phyloP scores from a whole-genome alignment of 2,329 filamentous ascomycete species.

The Hirsutella thompsonii region DNA sequence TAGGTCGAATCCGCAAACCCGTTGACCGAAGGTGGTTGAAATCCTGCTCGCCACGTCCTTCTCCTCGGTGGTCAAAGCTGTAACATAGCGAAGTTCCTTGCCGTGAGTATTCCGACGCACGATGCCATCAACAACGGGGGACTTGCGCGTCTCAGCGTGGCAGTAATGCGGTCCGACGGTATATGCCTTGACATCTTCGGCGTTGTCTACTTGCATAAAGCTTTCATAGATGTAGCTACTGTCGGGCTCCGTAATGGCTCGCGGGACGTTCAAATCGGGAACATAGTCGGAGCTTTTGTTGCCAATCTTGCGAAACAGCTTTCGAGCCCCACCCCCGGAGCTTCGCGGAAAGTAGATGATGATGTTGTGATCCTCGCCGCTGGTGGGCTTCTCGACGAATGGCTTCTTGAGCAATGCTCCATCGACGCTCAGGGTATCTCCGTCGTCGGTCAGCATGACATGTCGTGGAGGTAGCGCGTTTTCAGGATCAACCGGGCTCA shows the following conservation, averaged over 20 bases:
- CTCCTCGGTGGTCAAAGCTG: constrained; percentile 68
- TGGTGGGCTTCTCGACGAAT: constrained; percentile 97
- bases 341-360: constrained; percentile 92
- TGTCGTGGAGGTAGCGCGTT: constrained; percentile 51
- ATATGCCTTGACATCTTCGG: constrained; percentile 97
- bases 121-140: constrained; percentile 89
- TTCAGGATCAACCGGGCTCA: constrained; percentile 57
- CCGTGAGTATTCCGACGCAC: constrained; percentile 94
- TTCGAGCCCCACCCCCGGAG: constrained; percentile 75
- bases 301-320: constrained; percentile 91
- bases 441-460: constrained; percentile 80
- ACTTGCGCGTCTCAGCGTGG: constrained; percentile 94
- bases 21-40: constrained; percentile 80
- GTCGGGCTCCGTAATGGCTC: constrained; percentile 66
- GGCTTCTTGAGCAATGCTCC: constrained; percentile 74
- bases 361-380: constrained; percentile 96
- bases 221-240: constrained; percentile 95
- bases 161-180: constrained; percentile 89
- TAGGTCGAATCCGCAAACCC: constrained; percentile 92
- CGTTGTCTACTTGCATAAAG: constrained; percentile 92
- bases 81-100: constrained; percentile 94
- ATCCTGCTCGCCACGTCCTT: constrained; percentile 81
- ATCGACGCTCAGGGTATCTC: constrained; percentile 79
- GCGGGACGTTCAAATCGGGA: constrained; percentile 58
- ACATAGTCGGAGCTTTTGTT: constrained; percentile 98